Percentiles rank a stretch among this genome's conserved stretches.
Evolutionary conservation across 257 asterid species (phyloP).

Genomic region (Scutellaria baicalensis): DNA sequence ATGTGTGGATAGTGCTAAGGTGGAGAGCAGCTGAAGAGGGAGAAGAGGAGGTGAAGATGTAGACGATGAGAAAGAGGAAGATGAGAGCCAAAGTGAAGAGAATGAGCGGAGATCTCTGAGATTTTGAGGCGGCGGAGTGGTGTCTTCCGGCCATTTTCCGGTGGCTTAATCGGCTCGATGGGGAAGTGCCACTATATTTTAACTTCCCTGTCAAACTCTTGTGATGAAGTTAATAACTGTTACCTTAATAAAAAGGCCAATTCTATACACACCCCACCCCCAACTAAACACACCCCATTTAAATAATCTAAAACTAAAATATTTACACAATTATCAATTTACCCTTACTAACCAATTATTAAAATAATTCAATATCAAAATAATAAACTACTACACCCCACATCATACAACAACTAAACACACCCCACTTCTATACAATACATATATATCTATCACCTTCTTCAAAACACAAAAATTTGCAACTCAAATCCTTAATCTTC

Average conservation of each 20-base stretch:
- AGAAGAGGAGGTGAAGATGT: constrained; percentile 32
- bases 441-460: too few relatives aligned
- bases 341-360: too few relatives aligned
- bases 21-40: constrained; percentile 15
- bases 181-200: background rate
- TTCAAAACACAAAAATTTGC: too few relatives aligned
- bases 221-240: background rate
- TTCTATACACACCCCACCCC: too few relatives aligned
- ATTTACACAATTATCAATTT: too few relatives aligned
- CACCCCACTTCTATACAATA: too few relatives aligned
- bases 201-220: background rate
- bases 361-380: too few relatives aligned
- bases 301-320: too few relatives aligned
- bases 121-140: constrained; percentile 24
- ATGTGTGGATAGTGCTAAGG: constrained; percentile 13
- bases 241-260: background rate
- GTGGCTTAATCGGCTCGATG: constrained; percentile 15
- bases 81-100: constrained; percentile 32
- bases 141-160: constrained; percentile 75
- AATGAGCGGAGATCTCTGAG: constrained; percentile 41
- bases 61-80: constrained; percentile 41
- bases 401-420: too few relatives aligned
- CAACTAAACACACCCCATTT: too few relatives aligned
- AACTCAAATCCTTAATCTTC: too few relatives aligned
- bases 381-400: too few relatives aligned